These are phyloP conservation scores for Boletus edulis DNA, from an alignment of 768 basidiomycete species.

Conservation along the genomic window DNA sequence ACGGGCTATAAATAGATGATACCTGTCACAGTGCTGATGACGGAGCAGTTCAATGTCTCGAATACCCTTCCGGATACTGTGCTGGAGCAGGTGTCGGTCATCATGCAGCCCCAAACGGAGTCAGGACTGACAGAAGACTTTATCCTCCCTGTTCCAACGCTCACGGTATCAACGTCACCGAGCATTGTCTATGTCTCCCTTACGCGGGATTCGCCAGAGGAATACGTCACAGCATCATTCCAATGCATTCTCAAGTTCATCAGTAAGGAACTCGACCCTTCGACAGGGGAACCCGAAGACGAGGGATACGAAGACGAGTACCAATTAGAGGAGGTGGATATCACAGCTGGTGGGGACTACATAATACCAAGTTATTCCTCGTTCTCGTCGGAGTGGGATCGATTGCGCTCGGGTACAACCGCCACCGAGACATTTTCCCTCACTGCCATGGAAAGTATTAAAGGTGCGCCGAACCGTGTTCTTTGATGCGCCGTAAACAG, in stretches of 20 bases:
- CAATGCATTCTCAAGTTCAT: constrained; percentile 89
- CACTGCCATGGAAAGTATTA: constrained; percentile 88
- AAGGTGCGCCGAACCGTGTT: constrained; percentile 56
- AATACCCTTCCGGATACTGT: constrained; percentile 97
- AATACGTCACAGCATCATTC: constrained; percentile 84
- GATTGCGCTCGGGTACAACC: constrained; percentile 70
- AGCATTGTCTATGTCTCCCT: constrained; percentile 92
- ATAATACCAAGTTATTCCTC: constrained; percentile 93
- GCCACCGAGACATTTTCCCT: constrained; percentile 93
- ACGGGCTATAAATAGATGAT: constrained; percentile 19
- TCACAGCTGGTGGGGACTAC: constrained; percentile 91
- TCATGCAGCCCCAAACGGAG: constrained; percentile 83
- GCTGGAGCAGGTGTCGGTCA: constrained; percentile 88
- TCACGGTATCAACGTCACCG: constrained; percentile 71
- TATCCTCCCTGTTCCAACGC: constrained; percentile 78
- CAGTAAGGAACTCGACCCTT: constrained; percentile 96
- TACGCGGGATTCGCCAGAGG: constrained; percentile 73
- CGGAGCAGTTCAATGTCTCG: constrained; percentile 85
- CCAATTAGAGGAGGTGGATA: constrained; percentile 92
- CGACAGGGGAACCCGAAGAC: constrained; percentile 92
- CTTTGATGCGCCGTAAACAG: constrained; percentile 3
- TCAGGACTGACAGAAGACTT: constrained; percentile 86
- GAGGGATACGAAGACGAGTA: constrained; percentile 99
- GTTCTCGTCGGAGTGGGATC: constrained; percentile 95
- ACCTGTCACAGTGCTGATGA: constrained; percentile 5